Evolutionary conservation across 2,329 filamentous ascomycete genomes (phyloP).

Genomic region (Ceratocystis huliohia): DNA sequence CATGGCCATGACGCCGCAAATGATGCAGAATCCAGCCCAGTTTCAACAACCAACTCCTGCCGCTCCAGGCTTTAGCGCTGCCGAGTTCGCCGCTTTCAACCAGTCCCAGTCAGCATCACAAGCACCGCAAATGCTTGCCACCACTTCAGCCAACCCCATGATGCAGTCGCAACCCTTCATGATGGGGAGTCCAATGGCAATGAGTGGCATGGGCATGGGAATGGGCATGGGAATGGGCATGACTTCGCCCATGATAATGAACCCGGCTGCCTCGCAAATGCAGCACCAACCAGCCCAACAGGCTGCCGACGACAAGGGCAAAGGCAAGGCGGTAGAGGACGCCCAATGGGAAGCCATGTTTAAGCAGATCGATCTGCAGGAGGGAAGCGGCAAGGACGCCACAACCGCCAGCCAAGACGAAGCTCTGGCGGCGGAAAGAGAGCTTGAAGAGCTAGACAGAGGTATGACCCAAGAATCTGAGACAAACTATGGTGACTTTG

Average conservation of each 20-base stretch:
- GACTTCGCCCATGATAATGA: conserved; percentile 45
- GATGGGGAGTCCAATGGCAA: conserved; percentile 43
- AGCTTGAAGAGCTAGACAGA: conserved; percentile 76
- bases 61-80: conserved; percentile 55
- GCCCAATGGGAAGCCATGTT: conserved; percentile 95
- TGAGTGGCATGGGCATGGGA: conserved; percentile 39
- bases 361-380: conserved; percentile 57
- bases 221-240: conserved; percentile 39
- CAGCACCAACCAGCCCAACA: conserved; percentile 33
- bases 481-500: conserved; percentile 72
- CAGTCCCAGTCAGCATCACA: conserved; percentile 46
- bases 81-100: conserved; percentile 81
- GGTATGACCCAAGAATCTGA: conserved; percentile 42
- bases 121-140: conserved; percentile 48
- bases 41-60: conserved; percentile 29
- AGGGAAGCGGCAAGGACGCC: conserved; percentile 43
- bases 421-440: conserved; percentile 38
- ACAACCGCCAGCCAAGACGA: conserved; percentile 27
- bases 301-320: conserved; percentile 52
- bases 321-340: conserved; percentile 88
- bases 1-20: conserved; percentile 38
- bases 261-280: conserved; percentile 24
- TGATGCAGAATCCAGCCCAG: conserved; percentile 28
- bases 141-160: conserved; percentile 23
- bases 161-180: conserved; percentile 25